Evolutionary conservation across 2,329 filamentous ascomycete species (phyloP).

Genomic region (Aspergillus novoparasiticus): DNA sequence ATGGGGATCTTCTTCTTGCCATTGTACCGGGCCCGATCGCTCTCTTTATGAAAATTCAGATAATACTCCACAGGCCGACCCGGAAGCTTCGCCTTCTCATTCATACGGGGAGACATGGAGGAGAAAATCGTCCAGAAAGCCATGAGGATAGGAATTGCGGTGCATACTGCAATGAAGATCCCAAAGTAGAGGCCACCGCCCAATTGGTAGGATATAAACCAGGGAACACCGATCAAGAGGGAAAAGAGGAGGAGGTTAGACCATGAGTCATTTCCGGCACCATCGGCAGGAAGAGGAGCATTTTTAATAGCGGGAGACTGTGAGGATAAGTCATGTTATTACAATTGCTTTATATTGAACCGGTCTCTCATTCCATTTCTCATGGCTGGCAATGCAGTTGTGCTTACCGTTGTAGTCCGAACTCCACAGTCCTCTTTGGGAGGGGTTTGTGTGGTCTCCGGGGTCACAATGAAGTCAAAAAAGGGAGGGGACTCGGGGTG

Average conservation of each 20-base stretch:
- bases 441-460: background rate
- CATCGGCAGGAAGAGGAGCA: conserved; percentile 89
- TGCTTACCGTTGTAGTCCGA: background rate
- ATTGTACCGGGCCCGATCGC: conserved; percentile 49
- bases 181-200: conserved; percentile 84
- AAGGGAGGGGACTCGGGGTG: background rate
- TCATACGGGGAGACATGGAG: conserved; percentile 80
- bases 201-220: conserved; percentile 79
- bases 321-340: conserved; percentile 6
- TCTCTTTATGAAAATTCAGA: conserved; percentile 53
- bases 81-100: conserved; percentile 85
- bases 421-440: background rate
- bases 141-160: conserved; percentile 75
- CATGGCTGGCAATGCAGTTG: background rate
- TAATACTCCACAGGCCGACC: conserved; percentile 90
- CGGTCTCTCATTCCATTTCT: background rate
- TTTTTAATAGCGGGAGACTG: conserved; percentile 91
- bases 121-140: conserved; percentile 82
- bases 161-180: conserved; percentile 80
- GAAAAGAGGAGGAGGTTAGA: conserved; percentile 76
- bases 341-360: background rate
- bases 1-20: conserved; percentile 54
- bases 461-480: background rate
- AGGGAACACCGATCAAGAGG: conserved; percentile 70
- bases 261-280: conserved; percentile 80